phyloP scores from a whole-genome alignment of 1,284 basidiomycete species.

The Xerocomus cyaneibrunnescens region DNA sequence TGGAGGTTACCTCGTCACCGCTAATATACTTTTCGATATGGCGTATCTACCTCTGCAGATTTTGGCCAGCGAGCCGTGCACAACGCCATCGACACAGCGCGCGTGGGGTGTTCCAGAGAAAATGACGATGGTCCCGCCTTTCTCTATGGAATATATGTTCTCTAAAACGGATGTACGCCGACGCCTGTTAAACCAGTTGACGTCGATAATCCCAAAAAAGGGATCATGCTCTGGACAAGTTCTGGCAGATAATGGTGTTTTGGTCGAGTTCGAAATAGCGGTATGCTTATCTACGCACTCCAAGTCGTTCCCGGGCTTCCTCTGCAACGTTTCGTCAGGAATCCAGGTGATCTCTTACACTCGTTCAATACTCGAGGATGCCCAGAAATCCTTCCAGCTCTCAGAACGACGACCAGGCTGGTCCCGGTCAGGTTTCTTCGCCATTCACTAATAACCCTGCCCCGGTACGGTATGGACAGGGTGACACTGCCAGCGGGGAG shows the following conservation, averaged over 20 bases:
- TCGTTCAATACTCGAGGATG: slow-evolving; percentile 17
- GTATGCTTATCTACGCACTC: slow-evolving; percentile 15
- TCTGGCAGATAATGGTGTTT: background rate
- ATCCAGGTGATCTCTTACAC: slow-evolving; percentile 19
- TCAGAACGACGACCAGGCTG: slow-evolving; percentile 21
- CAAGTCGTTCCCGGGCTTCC: slow-evolving; percentile 1
- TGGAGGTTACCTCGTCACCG: background rate
- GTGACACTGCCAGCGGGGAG: slow-evolving; percentile 1
- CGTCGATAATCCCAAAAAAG: background rate
- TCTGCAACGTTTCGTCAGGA: slow-evolving; percentile 1
- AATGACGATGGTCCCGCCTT: background rate
- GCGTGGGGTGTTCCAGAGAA: slow-evolving; percentile 9
- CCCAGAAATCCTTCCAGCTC: slow-evolving; percentile 11
- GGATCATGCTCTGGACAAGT: slow-evolving; percentile 1
- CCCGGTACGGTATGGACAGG: slow-evolving; percentile 1
- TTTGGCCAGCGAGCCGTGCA: background rate
- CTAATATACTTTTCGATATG: background rate
- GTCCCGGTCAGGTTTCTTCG: slow-evolving; percentile 15
- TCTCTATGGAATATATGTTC: background rate
- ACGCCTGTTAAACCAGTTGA: background rate
- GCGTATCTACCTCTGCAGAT: background rate
- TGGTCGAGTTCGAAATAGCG: slow-evolving; percentile 23
- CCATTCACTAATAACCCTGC: background rate
- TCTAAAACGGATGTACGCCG: background rate
- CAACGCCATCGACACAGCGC: no score